phyloP scores from a whole-genome alignment of 345 rosid species.

The Hypericum perforatum region DNA sequence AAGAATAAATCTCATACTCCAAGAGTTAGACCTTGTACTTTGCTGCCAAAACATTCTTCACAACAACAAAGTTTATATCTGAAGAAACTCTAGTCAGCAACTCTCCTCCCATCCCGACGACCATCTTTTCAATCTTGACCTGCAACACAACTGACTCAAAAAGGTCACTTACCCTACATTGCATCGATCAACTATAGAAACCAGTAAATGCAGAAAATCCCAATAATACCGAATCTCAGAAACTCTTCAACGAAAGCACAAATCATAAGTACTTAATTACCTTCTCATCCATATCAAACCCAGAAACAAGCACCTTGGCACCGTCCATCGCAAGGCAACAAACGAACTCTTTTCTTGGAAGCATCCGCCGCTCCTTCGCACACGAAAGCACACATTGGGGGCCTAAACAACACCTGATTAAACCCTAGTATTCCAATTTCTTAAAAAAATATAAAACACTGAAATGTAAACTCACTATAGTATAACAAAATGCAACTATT shows the following conservation, averaged over 20 bases:
- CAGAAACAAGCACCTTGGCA: slow-evolving; percentile 77
- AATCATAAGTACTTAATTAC: slow-evolving; percentile 19
- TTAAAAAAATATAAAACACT: background rate
- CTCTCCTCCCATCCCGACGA: slow-evolving; percentile 76
- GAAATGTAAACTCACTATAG: background rate
- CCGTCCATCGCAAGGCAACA: slow-evolving; percentile 98
- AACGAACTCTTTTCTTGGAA: slow-evolving; percentile 70
- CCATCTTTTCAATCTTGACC: slow-evolving; percentile 68
- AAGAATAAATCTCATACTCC: slow-evolving; percentile 9
- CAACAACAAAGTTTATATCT: slow-evolving; percentile 81
- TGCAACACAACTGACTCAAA: slow-evolving; percentile 21
- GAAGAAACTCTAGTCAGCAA: slow-evolving; percentile 43
- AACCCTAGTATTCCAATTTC: too few relatives aligned
- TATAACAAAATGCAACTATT: background rate
- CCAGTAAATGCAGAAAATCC: too few relatives aligned
- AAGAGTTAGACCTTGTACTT: slow-evolving; percentile 69
- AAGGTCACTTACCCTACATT: too few relatives aligned
- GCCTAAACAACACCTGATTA: slow-evolving; percentile 33
- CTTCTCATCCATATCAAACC: slow-evolving; percentile 79
- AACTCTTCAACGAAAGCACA: too few relatives aligned
- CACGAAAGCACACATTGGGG: slow-evolving; percentile 85
- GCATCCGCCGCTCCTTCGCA: slow-evolving; percentile 61
- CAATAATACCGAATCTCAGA: too few relatives aligned
- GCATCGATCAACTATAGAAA: too few relatives aligned
- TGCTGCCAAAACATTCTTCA: slow-evolving; percentile 83